Evolutionary conservation across 345 rosid species (phyloP), one percentile per base, ranked within the genome.

Genomic region (Citrus mangshanensis): DNA sequence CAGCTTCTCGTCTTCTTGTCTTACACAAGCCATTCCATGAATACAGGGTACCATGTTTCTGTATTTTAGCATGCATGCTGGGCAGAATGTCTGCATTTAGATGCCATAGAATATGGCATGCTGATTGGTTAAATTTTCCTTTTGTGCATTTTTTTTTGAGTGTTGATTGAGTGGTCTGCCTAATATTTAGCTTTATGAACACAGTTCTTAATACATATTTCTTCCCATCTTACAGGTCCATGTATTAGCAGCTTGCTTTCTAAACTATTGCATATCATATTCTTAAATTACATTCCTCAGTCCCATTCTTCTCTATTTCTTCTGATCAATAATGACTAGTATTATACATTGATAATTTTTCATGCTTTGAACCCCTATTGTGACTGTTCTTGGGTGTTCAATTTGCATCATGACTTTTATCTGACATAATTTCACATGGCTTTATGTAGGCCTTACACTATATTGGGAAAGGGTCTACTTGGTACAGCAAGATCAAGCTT

Each of bases 401-500:
- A 35, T 75, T 28, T 4, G 27, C n/a, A 14, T 37, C n/a, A 56
- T 40, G 73, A 54, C 76, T 42, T 0, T 73, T 68, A 68, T 69
- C 75, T 85, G 38, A 76, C 69, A 37, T 65, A 13, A 32, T 76
- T 62, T 40, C 70, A 21, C 78, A 78, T 78, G 58, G 66, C 63
- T 78, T 77, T 64, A 46, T 83, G 74, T 89, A 96, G 99, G 87
- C 97, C 95, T 34, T 81, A 63, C 82, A 78, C 87, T 9, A 90
- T 96, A 81, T 81, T 93, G 73, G 91, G 91, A 65, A 93, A 93
- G 83, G 88, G 97, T 80, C 92, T 96, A 81, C 80, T 92, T 65
- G 98, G 98, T 63, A 96, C 95, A 38, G 91, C 92, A 49, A 90
- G 98, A 88, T 96, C 99, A 81, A 96, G 97, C 89, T 89, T 92